A percentile compares a stretch with the other conserved stretches of the same genome.
phyloP scores from a whole-genome alignment of 352 stramenopile species.

The Globisporangium uncinulatum region DNA sequence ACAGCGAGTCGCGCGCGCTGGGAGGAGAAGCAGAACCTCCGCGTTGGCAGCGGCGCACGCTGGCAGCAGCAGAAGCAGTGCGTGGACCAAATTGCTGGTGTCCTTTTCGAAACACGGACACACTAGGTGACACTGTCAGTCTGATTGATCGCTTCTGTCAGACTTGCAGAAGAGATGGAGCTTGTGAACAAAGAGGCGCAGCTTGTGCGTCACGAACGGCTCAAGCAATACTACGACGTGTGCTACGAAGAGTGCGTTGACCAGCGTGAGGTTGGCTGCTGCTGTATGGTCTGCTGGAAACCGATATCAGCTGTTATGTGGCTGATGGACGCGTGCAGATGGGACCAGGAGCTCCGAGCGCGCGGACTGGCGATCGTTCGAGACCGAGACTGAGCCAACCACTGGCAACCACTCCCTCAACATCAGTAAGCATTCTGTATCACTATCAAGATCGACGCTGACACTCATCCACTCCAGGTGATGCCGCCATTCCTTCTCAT shows the following conservation, averaged over 20 bases:
- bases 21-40: slow-evolving; percentile 74
- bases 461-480: neutral
- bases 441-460: neutral
- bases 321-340: slow-evolving; percentile 19
- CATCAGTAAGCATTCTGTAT: neutral
- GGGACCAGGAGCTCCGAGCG: slow-evolving; percentile 64
- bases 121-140: neutral
- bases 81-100: neutral
- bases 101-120: neutral
- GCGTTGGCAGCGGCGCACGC: slow-evolving; percentile 40
- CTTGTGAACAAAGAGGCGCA: slow-evolving; percentile 71
- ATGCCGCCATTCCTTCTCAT: no score
- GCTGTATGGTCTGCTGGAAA: neutral
- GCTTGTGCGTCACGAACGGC: slow-evolving; percentile 50
- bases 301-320: neutral
- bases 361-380: slow-evolving; percentile 66
- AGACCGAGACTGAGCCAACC: slow-evolving; percentile 43
- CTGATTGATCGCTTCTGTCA: slow-evolving; percentile 7
- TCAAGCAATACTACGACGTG: slow-evolving; percentile 68
- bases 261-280: neutral
- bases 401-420: neutral
- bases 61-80: slow-evolving; percentile 54
- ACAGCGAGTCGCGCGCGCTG: slow-evolving; percentile 51
- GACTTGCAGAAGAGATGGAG: slow-evolving; percentile 66
- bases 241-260: slow-evolving; percentile 61